Evolutionary conservation across 176 grass and related monocot species (phyloP).

Genomic region (Rhynchospora breviuscula): DNA sequence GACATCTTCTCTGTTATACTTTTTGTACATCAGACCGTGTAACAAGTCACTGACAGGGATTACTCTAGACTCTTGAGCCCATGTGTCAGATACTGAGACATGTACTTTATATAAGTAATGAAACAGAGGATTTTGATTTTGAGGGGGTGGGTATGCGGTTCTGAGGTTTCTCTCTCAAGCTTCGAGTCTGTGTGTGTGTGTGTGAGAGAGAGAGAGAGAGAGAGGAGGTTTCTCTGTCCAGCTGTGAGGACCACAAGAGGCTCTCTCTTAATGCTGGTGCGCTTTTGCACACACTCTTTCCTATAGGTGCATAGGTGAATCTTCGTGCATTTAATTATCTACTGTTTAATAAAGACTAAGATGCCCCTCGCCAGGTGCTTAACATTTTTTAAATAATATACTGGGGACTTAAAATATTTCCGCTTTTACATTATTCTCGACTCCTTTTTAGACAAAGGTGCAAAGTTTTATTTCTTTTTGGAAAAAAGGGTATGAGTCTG

Average conservation of each 20-base stretch:
- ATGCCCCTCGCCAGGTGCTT: constrained; percentile 7
- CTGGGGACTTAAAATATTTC: not conserved
- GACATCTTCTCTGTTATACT: not conserved
- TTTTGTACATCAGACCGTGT: not conserved
- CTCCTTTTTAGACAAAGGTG: not conserved
- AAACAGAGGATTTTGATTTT: not conserved
- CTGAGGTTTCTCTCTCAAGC: not conserved
- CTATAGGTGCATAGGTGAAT: not conserved
- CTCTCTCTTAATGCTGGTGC: constrained; percentile 4
- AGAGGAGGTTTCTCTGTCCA: not conserved
- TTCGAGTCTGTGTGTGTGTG: not conserved
- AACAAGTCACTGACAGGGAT: not conserved
- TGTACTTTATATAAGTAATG: not conserved
- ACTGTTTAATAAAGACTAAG: not conserved
- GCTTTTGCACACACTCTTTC: not conserved
- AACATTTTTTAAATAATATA: not conserved
- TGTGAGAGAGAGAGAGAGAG: not conserved
- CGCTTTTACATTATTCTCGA: not conserved
- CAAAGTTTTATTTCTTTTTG: not conserved
- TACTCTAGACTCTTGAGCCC: not conserved
- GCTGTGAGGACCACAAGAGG: constrained; percentile 9
- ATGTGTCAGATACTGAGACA: not conserved
- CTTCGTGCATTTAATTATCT: constrained; percentile 18
- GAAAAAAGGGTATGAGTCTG: not conserved
- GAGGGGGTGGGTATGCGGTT: not conserved